Evolutionary conservation across 345 rosid genomes (phyloP), one percentile per base, ranked within the genome.

Genomic region (Populus tremula): DNA sequence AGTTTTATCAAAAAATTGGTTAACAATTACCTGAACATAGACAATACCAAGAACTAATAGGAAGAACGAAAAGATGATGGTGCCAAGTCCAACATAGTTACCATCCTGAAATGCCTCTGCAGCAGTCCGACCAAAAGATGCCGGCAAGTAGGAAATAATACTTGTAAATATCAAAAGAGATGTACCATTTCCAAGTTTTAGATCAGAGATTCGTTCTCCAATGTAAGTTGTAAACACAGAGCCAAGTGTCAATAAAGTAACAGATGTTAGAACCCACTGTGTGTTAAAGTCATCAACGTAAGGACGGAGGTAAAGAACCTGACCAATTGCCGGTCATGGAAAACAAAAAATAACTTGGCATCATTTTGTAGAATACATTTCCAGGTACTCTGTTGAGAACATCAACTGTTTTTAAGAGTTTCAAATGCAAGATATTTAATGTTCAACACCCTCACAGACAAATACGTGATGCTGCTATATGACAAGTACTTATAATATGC

Each of bases 131-230:
- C 99, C 99, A 80, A 96, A 89, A 64, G 99, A 96, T 77, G 99
- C 94, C 9, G 99, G 99, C 85, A 93, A 84, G 87, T 96, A 96
- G 63, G 99, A 96, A 84, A 96, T 89, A 62, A 96, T 96, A 86
- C 94, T 96, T 1, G 99, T 96, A 82, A 96, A 96, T 78, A 96
- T 96, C 71, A 96, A 82, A 50, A 96, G 92, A 27, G 98, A 93
- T 23, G 98, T 96, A 36, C 99, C 99, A 70, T 96, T 96, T 82
- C 99, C 99, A 69, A 96, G 97, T 82, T 96, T 96, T 69, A 96
- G 85, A 86, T 96, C 98, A 73, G 97, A 87, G 71, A 93, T 96
- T 54, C 92, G 86, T 78, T 96, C 98, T 76, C 99, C 98, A 33
- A 93, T 86, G 80, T 90, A 93, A 25, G 97, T 96, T 2, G 97